Evolutionary conservation across 2,329 filamentous ascomycete genomes (phyloP).

Genomic region (Ilyonectria mors-panacis): DNA sequence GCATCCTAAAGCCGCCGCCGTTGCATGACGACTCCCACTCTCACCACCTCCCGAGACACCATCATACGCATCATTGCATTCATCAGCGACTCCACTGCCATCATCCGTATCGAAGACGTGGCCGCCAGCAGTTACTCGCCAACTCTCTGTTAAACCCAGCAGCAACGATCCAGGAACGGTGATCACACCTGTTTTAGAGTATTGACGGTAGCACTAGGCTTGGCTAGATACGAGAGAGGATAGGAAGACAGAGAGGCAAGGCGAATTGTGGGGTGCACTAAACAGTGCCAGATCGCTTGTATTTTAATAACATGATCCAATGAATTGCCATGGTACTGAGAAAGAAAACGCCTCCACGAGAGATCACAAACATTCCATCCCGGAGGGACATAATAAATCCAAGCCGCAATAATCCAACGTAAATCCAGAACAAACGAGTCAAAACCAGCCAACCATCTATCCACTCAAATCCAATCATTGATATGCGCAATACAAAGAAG

Average conservation of each 20-base stretch:
- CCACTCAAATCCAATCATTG: neutral
- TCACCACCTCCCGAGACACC: constrained; percentile 38
- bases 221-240: neutral
- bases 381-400: neutral
- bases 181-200: neutral
- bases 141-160: constrained; percentile 5
- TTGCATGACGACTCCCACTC: constrained; percentile 1
- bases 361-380: neutral
- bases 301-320: constrained; percentile 1
- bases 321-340: neutral
- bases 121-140: constrained; percentile 9
- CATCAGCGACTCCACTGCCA: constrained; percentile 42
- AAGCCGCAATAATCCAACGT: neutral
- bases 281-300: neutral
- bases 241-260: neutral
- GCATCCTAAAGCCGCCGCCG: constrained; percentile 35
- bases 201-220: neutral
- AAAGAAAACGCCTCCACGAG: neutral
- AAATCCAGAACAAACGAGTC: neutral
- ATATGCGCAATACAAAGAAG: constrained; percentile 3
- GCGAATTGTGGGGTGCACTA: neutral
- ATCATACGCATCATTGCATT: constrained; percentile 38
- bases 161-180: constrained; percentile 5
- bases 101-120: constrained; percentile 42
- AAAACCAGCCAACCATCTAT: neutral